Evolutionary conservation across 768 basidiomycete species (phyloP).

Genomic region (Podaxis mareebaensis): DNA sequence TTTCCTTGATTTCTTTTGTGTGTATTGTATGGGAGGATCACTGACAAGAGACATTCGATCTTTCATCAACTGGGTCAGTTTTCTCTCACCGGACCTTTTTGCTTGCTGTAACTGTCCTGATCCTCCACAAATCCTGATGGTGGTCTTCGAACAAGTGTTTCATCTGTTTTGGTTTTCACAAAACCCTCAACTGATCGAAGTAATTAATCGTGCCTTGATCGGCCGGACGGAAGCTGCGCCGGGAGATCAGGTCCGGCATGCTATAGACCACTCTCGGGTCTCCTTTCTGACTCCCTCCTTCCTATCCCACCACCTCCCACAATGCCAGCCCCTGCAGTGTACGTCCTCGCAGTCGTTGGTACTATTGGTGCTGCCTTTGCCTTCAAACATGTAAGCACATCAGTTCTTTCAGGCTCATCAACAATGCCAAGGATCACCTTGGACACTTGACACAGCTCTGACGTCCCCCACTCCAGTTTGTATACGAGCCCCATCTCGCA

Average conservation of each 20-base stretch:
- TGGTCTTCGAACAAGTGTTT: conserved; percentile 19
- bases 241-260: neutral
- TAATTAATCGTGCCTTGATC: neutral
- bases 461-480: conserved; percentile 42
- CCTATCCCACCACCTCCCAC: conserved; percentile 1
- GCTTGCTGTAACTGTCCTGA: no score
- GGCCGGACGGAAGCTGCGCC: conserved; percentile 5
- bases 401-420: conserved; percentile 1
- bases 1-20: no score
- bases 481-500: conserved; percentile 71
- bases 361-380: conserved; percentile 50
- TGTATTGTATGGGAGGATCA: no score
- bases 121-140: no score
- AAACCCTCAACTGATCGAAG: no score
- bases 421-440: conserved; percentile 11
- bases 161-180: no score
- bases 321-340: conserved; percentile 45
- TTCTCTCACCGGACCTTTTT: no score
- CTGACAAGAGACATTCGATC: no score
- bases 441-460: conserved; percentile 22
- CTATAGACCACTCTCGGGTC: conserved; percentile 5
- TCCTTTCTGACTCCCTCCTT: neutral
- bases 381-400: conserved; percentile 55
- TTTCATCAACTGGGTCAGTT: no score
- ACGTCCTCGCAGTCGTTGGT: conserved; percentile 51